A percentile compares a stretch with the other conserved stretches of the same genome.
These are phyloP conservation scores for Blepharisma japonicum DNA, from an alignment of 73 alveolate genomes.

Conservation along the genomic window DNA sequence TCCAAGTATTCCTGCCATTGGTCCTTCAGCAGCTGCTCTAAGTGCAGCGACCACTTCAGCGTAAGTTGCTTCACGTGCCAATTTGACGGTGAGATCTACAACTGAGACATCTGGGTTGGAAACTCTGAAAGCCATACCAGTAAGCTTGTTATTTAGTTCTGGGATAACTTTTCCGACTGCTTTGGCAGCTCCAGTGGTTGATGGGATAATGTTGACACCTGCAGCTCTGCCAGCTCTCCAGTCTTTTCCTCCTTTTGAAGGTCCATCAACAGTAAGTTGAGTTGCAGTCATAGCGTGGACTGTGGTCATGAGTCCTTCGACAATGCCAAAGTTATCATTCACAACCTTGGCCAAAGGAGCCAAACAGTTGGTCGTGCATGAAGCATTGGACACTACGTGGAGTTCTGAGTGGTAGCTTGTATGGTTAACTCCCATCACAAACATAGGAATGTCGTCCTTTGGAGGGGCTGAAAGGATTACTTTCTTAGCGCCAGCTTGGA, in stretches of 20 bases:
- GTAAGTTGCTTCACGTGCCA: conserved; percentile 75
- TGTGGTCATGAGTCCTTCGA: conserved; percentile 90
- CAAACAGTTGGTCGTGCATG: conserved; percentile 97
- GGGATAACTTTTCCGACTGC: conserved; percentile 96
- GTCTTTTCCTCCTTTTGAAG: conserved; percentile 90
- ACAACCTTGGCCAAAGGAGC: conserved; percentile 94
- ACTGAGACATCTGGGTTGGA: conserved; percentile 93
- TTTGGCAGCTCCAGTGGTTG: conserved; percentile 98
- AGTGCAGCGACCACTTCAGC: conserved; percentile 76
- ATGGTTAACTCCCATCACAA: conserved; percentile 86
- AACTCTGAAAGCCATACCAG: conserved; percentile 99
- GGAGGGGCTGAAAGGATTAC: conserved; percentile 96
- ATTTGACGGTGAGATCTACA: conserved; percentile 87
- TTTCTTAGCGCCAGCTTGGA: conserved; percentile 94
- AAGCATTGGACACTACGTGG: conserved; percentile 92
- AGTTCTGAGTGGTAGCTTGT: conserved; percentile 49
- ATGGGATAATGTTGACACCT: conserved; percentile 91
- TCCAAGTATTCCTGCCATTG: conserved; percentile 82
- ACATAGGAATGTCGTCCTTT: conserved; percentile 88
- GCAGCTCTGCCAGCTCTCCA: conserved; percentile 99
- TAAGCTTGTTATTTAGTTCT: conserved; percentile 86
- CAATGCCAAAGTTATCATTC: conserved; percentile 24
- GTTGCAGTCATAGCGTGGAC: conserved; percentile 96
- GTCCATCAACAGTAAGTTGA: conserved; percentile 96
- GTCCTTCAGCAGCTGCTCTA: conserved; percentile 80